phyloP scores from a whole-genome alignment of 2,329 filamentous ascomycete genomes.

The Aspergillus pseudonomiae region DNA sequence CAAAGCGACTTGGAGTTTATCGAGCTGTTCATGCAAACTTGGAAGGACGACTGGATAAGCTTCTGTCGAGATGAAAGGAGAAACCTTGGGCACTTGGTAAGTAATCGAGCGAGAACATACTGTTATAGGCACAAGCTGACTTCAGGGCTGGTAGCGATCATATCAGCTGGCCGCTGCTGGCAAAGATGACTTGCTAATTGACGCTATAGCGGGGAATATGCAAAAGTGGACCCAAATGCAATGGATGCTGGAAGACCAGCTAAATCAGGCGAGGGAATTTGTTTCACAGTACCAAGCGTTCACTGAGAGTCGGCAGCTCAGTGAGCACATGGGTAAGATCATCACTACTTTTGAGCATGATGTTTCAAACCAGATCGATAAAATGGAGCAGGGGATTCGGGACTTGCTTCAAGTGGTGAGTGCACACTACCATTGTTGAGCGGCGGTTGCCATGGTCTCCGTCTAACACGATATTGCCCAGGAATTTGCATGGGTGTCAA shows the following conservation, averaged over 20 bases:
- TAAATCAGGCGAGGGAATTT: constrained; percentile 16
- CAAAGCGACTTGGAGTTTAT: constrained; percentile 19
- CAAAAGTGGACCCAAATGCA: constrained; percentile 19
- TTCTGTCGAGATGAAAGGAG: constrained; percentile 18
- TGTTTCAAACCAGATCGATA: constrained; percentile 17
- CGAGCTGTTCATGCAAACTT: constrained; percentile 18
- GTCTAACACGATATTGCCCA: neutral
- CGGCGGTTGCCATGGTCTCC: neutral
- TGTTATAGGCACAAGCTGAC: neutral
- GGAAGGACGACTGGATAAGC: constrained; percentile 18
- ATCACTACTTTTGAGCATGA: constrained; percentile 14
- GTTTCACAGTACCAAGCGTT: constrained; percentile 19
- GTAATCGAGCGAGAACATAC: neutral
- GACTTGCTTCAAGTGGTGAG: constrained; percentile 20
- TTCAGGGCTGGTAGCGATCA: constrained; percentile 6
- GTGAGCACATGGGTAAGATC: constrained; percentile 14
- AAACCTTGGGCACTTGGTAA: constrained; percentile 14
- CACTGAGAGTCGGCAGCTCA: constrained; percentile 18
- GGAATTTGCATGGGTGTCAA: constrained; percentile 23
- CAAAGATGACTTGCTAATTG: constrained; percentile 17
- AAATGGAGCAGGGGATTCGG: constrained; percentile 19
- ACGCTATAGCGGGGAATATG: constrained; percentile 20
- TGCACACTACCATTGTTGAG: neutral
- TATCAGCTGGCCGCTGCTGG: constrained; percentile 18
- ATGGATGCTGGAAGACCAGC: constrained; percentile 16